Evolutionary conservation across 345 rosid genomes (phyloP).

Genomic region (Laguncularia racemosa): DNA sequence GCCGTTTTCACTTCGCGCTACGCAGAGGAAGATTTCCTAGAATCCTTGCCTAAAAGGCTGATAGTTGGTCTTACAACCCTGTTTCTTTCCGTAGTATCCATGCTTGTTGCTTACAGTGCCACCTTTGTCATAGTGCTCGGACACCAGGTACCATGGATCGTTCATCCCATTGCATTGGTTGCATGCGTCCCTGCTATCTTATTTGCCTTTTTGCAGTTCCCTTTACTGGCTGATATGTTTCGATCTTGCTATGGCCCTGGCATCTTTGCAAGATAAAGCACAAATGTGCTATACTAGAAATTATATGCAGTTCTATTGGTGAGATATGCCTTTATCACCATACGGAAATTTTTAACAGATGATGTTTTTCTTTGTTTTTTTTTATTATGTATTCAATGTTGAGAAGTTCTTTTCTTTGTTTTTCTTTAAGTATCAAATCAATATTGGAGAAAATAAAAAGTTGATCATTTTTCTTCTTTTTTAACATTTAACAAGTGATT

Average conservation of each 20-base stretch:
- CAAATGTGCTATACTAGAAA: not conserved
- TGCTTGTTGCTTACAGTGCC: slow-evolving; percentile 32
- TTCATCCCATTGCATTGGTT: slow-evolving; percentile 9
- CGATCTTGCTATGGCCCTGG: slow-evolving; percentile 5
- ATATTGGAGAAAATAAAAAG: too few relatives aligned
- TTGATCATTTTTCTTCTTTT: too few relatives aligned
- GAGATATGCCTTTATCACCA: too few relatives aligned
- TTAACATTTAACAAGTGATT: too few relatives aligned
- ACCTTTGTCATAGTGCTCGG: slow-evolving; percentile 24
- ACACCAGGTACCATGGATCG: slow-evolving; percentile 12
- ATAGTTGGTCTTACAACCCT: slow-evolving; percentile 22
- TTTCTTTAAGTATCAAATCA: too few relatives aligned
- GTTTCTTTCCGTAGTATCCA: slow-evolving; percentile 27
- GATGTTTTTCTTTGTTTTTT: too few relatives aligned
- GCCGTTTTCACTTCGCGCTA: slow-evolving; percentile 38
- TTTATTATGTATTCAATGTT: too few relatives aligned
- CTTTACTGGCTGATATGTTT: slow-evolving; percentile 19
- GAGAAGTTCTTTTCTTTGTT: too few relatives aligned
- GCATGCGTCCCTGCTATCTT: slow-evolving; percentile 21
- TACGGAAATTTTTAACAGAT: too few relatives aligned
- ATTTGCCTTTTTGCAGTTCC: slow-evolving; percentile 24
- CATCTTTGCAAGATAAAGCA: not conserved
- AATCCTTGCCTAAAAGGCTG: slow-evolving; percentile 28
- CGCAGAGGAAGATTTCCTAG: slow-evolving; percentile 26
- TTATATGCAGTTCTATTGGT: not conserved